Evolutionary conservation across 1,139 yeast genomes (phyloP).

Genomic region (Keqinozyma sinolaborantium): DNA sequence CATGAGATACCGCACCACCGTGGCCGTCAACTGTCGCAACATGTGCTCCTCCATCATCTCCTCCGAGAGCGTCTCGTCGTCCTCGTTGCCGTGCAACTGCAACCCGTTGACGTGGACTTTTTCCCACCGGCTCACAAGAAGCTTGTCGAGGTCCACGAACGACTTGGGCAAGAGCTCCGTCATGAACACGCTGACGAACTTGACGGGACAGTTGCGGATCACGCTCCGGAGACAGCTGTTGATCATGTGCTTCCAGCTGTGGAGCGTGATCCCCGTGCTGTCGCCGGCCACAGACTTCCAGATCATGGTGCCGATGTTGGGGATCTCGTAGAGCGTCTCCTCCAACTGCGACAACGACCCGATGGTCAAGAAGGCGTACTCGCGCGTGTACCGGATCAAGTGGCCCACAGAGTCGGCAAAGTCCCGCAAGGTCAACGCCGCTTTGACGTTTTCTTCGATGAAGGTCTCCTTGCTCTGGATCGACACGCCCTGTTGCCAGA

Average conservation of each 20-base stretch:
- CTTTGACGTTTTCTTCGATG: constrained; percentile 90
- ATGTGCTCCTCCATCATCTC: constrained; percentile 98
- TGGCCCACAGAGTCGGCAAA: constrained; percentile 99
- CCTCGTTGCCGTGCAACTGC: constrained; percentile 64
- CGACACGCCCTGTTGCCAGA: constrained; percentile 98
- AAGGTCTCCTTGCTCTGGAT: constrained; percentile 93
- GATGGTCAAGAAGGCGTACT: constrained; percentile 86
- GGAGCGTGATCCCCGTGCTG: constrained; percentile 81
- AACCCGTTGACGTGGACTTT: constrained; percentile 67
- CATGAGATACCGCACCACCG: constrained; percentile 83
- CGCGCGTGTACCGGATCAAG: constrained; percentile 90
- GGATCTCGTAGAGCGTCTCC: constrained; percentile 83
- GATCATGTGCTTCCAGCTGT: constrained; percentile 96
- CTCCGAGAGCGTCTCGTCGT: constrained; percentile 84
- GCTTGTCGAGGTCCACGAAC: constrained; percentile 65
- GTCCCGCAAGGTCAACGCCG: constrained; percentile 89
- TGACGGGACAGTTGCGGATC: constrained; percentile 82
- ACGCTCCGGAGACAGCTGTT: constrained; percentile 85
- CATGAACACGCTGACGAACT: constrained; percentile 67
- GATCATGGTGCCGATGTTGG: constrained; percentile 68
- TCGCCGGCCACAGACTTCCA: constrained; percentile 90
- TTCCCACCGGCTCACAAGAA: constrained; percentile 73
- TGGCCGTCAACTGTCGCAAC: constrained; percentile 88
- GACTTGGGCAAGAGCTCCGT: constrained; percentile 73
- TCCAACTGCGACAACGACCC: constrained; percentile 90